phyloP scores from a whole-genome alignment of 139 green algal species.

The Asterochloris sp. region DNA sequence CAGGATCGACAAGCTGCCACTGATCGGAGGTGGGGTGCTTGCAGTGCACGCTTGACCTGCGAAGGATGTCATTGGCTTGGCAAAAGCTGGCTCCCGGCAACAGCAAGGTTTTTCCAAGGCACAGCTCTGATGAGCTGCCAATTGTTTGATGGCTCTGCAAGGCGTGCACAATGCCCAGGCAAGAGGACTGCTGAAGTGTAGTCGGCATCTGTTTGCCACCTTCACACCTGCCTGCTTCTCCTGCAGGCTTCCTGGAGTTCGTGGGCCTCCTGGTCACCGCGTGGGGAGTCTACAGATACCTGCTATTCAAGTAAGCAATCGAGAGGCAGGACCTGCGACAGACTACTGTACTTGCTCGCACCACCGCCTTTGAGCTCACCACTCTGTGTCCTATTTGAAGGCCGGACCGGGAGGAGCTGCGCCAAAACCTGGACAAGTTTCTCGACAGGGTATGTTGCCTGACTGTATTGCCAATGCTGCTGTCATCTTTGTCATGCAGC shows the following conservation, averaged over 20 bases:
- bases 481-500: background rate
- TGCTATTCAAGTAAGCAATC: slow-evolving; percentile 22
- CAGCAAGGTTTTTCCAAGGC: background rate
- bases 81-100: background rate
- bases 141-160: background rate
- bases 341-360: background rate
- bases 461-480: background rate
- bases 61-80: background rate
- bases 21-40: slow-evolving; percentile 12
- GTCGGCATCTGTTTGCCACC: background rate
- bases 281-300: slow-evolving; percentile 48
- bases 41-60: background rate
- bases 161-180: background rate
- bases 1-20: slow-evolving; percentile 28
- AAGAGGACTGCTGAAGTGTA: background rate
- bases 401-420: slow-evolving; percentile 30
- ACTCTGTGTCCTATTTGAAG: background rate
- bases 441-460: slow-evolving; percentile 30
- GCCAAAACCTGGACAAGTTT: slow-evolving; percentile 22
- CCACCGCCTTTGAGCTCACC: too few relatives aligned
- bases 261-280: slow-evolving; percentile 37
- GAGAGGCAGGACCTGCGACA: background rate
- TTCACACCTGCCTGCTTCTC: too few relatives aligned
- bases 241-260: slow-evolving; percentile 23
- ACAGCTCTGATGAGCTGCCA: background rate